Evolutionary conservation across 2,329 filamentous ascomycete species (phyloP).

Genomic region (Fusarium piperis): DNA sequence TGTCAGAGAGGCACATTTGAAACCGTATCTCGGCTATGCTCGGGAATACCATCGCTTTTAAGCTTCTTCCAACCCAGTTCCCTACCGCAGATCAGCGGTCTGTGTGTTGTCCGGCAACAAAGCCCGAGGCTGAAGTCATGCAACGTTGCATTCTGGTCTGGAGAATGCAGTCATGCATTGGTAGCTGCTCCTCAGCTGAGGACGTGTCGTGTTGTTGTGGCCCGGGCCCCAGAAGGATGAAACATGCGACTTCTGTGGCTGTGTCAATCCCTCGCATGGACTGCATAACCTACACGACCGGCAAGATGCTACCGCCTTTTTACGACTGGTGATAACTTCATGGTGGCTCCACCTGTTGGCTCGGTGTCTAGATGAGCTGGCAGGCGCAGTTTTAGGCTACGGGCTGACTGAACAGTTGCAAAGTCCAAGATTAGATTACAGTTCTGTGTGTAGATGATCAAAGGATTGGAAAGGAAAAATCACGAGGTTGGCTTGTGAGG

Average conservation of each 20-base stretch:
- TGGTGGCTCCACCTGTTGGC: not conserved
- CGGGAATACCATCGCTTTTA: not conserved
- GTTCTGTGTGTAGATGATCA: not conserved
- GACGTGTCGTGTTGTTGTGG: not conserved
- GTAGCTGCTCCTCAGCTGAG: not conserved
- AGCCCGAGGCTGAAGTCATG: not conserved
- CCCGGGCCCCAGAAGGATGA: not conserved
- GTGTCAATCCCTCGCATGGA: not conserved
- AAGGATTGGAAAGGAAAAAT: no score
- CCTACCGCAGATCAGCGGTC: not conserved
- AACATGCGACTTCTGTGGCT: slow-evolving; percentile 3
- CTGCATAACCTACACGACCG: not conserved
- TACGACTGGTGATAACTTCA: not conserved
- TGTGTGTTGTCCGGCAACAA: not conserved
- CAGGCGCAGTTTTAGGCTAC: not conserved
- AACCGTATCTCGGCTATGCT: not conserved
- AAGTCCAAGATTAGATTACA: not conserved
- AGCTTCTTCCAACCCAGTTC: not conserved
- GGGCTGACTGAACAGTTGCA: not conserved
- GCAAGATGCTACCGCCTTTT: not conserved
- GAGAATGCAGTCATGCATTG: no score
- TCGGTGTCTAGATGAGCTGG: not conserved
- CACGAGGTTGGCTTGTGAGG: not conserved
- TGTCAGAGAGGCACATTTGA: not conserved
- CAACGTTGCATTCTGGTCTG: not conserved